Base-by-base conservation (phyloP, 208 protist species). In the Trypanosoma vivax region DNA sequence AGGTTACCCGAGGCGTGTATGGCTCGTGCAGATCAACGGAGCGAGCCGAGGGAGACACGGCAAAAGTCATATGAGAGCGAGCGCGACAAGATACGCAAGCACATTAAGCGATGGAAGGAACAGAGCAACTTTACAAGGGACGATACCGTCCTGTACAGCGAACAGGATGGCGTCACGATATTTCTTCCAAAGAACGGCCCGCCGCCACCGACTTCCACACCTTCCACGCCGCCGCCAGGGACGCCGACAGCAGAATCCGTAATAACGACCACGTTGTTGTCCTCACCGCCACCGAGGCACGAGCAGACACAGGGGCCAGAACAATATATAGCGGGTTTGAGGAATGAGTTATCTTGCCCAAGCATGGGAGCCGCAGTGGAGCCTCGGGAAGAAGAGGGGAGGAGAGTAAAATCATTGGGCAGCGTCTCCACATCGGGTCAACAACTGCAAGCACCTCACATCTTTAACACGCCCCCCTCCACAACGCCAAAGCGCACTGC, bases 91-190 rank as follows among this genome's bases (percentile, higher is more conserved):
- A 60, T 77, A 7, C 70, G 70, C 0, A 52, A 42, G 28, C 50
- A 71, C 48, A 50, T 77, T 37, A 59, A 60, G 37, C 50, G 68
- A n/a, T 77, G 70, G 70, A 47, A 21, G 14, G 27, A 58, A 24
- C 51, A 70, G 25, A 31, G 42, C n/a, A 33, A 19, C 3, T 14
- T 27, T 14, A 30, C 27, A 24, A 61, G 38, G 13, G 66, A 64
- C 5, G 62, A 53, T 25, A 80, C 78, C 30, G 51, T 63, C 28
- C 35, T 69, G n/a, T 66, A 79, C 31, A 74, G 54, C 24, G 70
- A 72, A 31, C 42, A 70, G 7, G 63, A 61, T 31, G 73, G 70
- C 13, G 71, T 84, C 5, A 38, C 76, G 5, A 76, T 84, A 33
- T 60, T 88, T 14, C 31, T 39, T n/a, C 55, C 62, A 33, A 52